A percentile compares a stretch with the other conserved stretches of the same genome.
phyloP scores from a whole-genome alignment of 2,329 filamentous ascomycete genomes.

The Plectosphaerella cucumerina region DNA sequence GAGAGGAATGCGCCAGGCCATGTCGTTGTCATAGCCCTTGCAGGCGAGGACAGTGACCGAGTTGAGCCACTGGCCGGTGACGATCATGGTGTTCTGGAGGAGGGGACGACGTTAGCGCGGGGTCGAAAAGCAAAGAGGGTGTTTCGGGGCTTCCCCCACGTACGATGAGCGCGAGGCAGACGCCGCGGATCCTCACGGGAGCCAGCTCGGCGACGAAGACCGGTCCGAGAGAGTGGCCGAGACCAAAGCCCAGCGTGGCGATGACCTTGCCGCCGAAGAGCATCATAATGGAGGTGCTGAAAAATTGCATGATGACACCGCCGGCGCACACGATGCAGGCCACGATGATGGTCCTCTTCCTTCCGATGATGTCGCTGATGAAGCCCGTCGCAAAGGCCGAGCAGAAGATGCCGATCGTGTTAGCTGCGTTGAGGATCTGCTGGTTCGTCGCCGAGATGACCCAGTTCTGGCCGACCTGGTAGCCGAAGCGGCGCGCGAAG shows the following conservation, averaged over 20 bases:
- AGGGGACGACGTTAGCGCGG: no score
- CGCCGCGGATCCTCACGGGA: slow-evolving; percentile 22
- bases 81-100: slow-evolving; percentile 24
- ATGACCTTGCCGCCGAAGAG: slow-evolving; percentile 24
- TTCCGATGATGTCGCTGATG: slow-evolving; percentile 19
- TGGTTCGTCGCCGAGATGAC: slow-evolving; percentile 20
- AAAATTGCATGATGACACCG: slow-evolving; percentile 21
- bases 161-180: slow-evolving; percentile 22
- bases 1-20: slow-evolving; percentile 23
- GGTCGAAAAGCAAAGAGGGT: no score
- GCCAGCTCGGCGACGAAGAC: slow-evolving; percentile 27
- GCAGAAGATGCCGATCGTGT: slow-evolving; percentile 22
- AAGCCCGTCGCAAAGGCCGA: slow-evolving; percentile 22
- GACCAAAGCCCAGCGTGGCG: slow-evolving; percentile 22
- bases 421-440: slow-evolving; percentile 23
- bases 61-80: slow-evolving; percentile 22
- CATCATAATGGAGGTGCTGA: slow-evolving; percentile 15
- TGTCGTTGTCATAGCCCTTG: slow-evolving; percentile 14
- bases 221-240: slow-evolving; percentile 24
- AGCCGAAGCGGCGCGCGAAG: slow-evolving; percentile 20
- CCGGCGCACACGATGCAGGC: slow-evolving; percentile 17
- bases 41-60: slow-evolving; percentile 18
- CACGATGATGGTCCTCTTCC: slow-evolving; percentile 19
- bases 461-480: slow-evolving; percentile 10
- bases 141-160: background rate